Conservation (phyloP, 371 early-diverging fungal genomes). For the Syncephalastrum contaminatum region DNA sequence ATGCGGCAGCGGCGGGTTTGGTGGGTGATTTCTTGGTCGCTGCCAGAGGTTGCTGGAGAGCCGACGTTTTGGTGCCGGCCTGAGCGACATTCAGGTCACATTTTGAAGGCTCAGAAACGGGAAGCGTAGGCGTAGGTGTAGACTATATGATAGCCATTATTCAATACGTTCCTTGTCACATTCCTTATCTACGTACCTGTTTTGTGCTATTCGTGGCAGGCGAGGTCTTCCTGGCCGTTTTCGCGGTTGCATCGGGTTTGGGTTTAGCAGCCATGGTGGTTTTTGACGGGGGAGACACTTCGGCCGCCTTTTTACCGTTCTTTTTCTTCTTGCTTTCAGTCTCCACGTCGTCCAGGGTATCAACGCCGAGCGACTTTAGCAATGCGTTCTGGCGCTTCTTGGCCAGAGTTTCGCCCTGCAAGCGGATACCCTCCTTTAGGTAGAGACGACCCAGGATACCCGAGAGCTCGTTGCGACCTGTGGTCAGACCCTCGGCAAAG, state of each 20-base stretch:
- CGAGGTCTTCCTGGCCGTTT: neutral
- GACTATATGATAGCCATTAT: too few relatives aligned
- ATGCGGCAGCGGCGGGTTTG: too few relatives aligned
- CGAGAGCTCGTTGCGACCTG: slow-evolving; percentile 65
- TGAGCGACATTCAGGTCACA: too few relatives aligned
- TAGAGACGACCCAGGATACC: slow-evolving; percentile 70
- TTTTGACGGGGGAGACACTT: slow-evolving; percentile 12
- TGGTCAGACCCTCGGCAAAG: slow-evolving; percentile 65
- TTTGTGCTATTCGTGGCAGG: neutral
- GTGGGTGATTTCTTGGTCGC: too few relatives aligned
- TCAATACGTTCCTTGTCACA: too few relatives aligned
- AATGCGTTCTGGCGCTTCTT: slow-evolving; percentile 64
- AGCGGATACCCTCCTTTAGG: slow-evolving; percentile 69
- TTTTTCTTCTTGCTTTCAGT: slow-evolving; percentile 10
- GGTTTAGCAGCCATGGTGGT: too few relatives aligned
- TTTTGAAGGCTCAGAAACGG: too few relatives aligned
- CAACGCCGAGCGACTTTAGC: slow-evolving; percentile 50
- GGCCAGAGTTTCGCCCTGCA: slow-evolving; percentile 67
- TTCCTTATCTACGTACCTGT: neutral
- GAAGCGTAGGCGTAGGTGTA: too few relatives aligned
- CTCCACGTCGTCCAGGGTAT: slow-evolving; percentile 2
- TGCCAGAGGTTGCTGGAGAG: too few relatives aligned
- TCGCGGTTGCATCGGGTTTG: neutral
- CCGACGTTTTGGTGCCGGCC: too few relatives aligned
- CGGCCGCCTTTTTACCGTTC: slow-evolving; percentile 46